Evolutionary conservation across 129 eudicot genomes (phyloP).

Genomic region (Calendula officinalis): DNA sequence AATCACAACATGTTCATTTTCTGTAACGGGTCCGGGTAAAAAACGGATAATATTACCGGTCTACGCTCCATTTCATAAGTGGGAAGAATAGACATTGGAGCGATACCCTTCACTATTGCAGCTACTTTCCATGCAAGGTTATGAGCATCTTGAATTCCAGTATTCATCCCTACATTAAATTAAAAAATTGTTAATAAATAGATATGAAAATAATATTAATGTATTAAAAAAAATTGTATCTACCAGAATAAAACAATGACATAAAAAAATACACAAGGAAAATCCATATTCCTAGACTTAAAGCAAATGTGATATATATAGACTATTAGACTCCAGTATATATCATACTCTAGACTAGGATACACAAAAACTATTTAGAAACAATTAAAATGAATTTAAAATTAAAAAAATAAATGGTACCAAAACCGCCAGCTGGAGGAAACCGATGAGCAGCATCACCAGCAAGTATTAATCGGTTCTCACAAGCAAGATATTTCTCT

Average conservation of each 20-base stretch:
- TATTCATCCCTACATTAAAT: conserved; percentile 77
- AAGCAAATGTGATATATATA: too few relatives aligned
- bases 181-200: too few relatives aligned
- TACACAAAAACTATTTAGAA: neutral
- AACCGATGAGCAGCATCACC: conserved; percentile 99
- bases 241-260: neutral
- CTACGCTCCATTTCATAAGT: conserved; percentile 81
- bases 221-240: neutral
- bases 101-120: conserved; percentile 57
- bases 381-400: neutral
- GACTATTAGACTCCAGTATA: too few relatives aligned
- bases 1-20: too few relatives aligned
- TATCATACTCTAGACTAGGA: neutral
- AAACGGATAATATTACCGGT: too few relatives aligned
- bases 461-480: conserved; percentile 71
- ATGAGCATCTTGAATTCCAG: conserved; percentile 98
- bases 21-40: too few relatives aligned
- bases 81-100: conserved; percentile 59
- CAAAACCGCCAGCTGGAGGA: conserved; percentile 99
- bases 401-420: conserved; percentile 37
- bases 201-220: neutral
- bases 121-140: conserved; percentile 99
- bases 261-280: too few relatives aligned
- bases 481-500: conserved; percentile 59
- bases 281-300: too few relatives aligned